Evolutionary conservation across 768 basidiomycete species (phyloP), one percentile per base, ranked within the genome.

Genomic region (Jaapia argillacea): DNA sequence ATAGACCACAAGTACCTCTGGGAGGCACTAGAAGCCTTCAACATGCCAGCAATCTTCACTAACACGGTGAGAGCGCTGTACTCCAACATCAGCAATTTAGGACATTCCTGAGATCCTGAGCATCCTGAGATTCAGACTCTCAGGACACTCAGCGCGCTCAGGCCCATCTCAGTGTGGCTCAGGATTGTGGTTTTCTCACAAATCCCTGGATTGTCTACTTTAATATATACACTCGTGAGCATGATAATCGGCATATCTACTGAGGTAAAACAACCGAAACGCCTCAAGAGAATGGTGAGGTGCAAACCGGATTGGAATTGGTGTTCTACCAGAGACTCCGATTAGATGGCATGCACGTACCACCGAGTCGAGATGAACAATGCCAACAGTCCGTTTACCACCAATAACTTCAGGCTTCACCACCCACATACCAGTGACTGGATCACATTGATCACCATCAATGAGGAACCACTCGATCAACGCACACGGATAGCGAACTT

Each of bases 61-160:
- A 45, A 49, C 2, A 59, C 51, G 0, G 44, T 66, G 0, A 42
- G 54, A 47, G 27, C 46, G 0, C 54, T 68, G 6, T 70, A 69
- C 39, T 14, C 24, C 28, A 33, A 33, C n/a, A n/a, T n/a, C n/a
- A n/a, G n/a, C n/a, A n/a, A n/a, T n/a, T n/a, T n/a, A n/a, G n/a
- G n/a, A n/a, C n/a, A n/a, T n/a, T n/a, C n/a, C n/a, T n/a, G n/a
- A n/a, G n/a, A n/a, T n/a, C n/a, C n/a, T n/a, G n/a, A n/a, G n/a
- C n/a, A n/a, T n/a, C n/a, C n/a, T n/a, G n/a, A n/a, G n/a, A n/a
- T n/a, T n/a, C n/a, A n/a, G n/a, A n/a, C n/a, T n/a, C n/a, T n/a
- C n/a, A n/a, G n/a, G n/a, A n/a, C n/a, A n/a, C n/a, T n/a, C n/a
- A n/a, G n/a, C n/a, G n/a, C n/a, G n/a, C n/a, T n/a, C n/a, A n/a